Evolutionary conservation across 2,329 filamentous ascomycete genomes (phyloP).

Genomic region (Neocatenulostroma microsporum): DNA sequence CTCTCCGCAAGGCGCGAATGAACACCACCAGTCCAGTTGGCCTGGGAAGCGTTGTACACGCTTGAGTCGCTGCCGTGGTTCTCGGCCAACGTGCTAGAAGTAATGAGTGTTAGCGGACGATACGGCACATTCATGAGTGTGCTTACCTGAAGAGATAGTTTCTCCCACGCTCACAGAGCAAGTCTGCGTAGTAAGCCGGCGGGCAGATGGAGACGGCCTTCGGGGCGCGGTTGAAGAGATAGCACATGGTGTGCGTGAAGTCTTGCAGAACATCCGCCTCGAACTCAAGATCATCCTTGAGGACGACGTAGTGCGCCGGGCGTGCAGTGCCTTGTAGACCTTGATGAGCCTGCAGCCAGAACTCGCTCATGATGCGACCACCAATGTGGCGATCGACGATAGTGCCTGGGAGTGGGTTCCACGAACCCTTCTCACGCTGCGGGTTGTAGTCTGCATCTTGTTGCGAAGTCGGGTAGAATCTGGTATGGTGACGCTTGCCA

Average conservation of each 20-base stretch:
- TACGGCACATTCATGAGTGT: too few species aligned
- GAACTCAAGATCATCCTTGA: slow-evolving; percentile 42
- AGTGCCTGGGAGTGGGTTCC: slow-evolving; percentile 69
- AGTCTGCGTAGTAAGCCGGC: slow-evolving; percentile 83
- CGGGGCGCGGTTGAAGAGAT: slow-evolving; percentile 77
- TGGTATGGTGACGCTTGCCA: slow-evolving; percentile 81
- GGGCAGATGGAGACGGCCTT: slow-evolving; percentile 82
- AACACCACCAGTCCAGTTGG: slow-evolving; percentile 19
- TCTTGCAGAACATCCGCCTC: slow-evolving; percentile 60
- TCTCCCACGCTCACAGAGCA: slow-evolving; percentile 70
- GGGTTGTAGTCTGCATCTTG: slow-evolving; percentile 35
- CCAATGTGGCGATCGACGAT: slow-evolving; percentile 81
- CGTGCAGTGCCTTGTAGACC: slow-evolving; percentile 76
- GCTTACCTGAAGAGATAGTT: slow-evolving; percentile 63
- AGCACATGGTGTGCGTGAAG: slow-evolving; percentile 71
- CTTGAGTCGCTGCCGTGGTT: slow-evolving; percentile 13
- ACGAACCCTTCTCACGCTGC: slow-evolving; percentile 37
- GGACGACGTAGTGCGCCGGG: slow-evolving; percentile 71
- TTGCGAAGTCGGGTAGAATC: slow-evolving; percentile 65
- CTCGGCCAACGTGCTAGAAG: slow-evolving; percentile 47
- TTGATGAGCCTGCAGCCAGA: slow-evolving; percentile 74
- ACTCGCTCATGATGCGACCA: slow-evolving; percentile 68
- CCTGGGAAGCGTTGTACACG: neutral
- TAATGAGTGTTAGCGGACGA: too few species aligned
- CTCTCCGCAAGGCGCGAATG: slow-evolving; percentile 15